Evolutionary conservation across 2,329 filamentous ascomycete genomes (phyloP), one percentile per base, ranked within the genome.

Genomic region (Diaporthe caulivora): DNA sequence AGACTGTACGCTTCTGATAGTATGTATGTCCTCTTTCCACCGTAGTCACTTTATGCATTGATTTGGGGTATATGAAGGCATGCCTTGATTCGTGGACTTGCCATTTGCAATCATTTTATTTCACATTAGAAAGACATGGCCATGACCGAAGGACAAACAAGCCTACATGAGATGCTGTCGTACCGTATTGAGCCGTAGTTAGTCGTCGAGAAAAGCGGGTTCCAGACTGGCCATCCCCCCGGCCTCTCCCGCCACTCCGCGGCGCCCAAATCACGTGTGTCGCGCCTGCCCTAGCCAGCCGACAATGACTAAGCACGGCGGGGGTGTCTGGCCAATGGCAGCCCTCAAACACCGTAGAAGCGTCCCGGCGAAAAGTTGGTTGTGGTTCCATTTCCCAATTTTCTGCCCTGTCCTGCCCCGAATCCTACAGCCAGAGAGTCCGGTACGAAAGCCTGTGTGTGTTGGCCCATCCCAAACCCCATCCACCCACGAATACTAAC

Each of bases 401-500:
- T 67, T 67, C 47, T 15, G 47, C 47, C 47, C 31, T 53, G 47
- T n/a, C 47, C n/a, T n/a, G n/a, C n/a, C 37, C 37, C 37, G 11
- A 40, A 29, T 37, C 62, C 62, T 67, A 53, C 44, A 67, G 62
- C 29, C 62, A 67, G 44, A 67, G 44, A 34, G 47, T 53, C 47
- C 47, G 62, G 8, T 67, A 53, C 62, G 62, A 67, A 67, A 67
- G 62, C 62, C 37, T 62, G 62, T 51, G 57, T 60, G 62, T 67
- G 62, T 67, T 67, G 62, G 53, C 62, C 62, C 62, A 67, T 65
- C 62, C 62, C 44, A 65, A 68, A 34, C 34, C 71, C 71, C 71
- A 64, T 60, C 73, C 71, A 64, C 49, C 71, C 65, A 62, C 71
- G 72, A 75, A 72, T 73, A 75, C 69, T 75, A 72, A 75, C 72